Base-by-base conservation (phyloP, 2,329 filamentous ascomycete species). In the Fusarium sp. region DNA sequence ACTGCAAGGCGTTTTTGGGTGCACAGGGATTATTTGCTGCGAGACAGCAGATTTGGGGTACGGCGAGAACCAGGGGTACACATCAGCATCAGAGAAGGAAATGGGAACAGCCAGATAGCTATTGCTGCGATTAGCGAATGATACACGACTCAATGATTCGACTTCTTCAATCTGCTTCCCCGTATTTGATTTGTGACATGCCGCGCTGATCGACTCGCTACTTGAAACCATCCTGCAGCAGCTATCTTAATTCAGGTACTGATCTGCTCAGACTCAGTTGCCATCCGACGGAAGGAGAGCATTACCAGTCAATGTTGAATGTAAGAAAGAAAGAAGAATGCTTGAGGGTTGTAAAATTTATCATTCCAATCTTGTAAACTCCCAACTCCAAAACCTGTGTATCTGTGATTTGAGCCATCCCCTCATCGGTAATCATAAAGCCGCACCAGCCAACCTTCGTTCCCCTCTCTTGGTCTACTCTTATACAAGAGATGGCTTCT, bases 401-500 rank as follows among this genome's bases (percentile, higher is more conserved):
- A 36, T 28, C 53, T 10, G 27, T 31, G 16, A 54, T n/a, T 27
- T 27, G 1, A 13, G 10, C n/a, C 16, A 16, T 30, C 3, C 37
- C 16, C 9, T 5, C 44, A 10, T 7, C 43, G 16, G 3, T 16
- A 7, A 23, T 15, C 2, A 40, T 37, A 16, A 31, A 30, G 27
- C 12, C 8, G 30, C 7, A 9, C 18, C 6, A 58, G 2, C 37
- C 12, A 11, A 34, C 16, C 40, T 34, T 16, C 7, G 11, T 5
- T 12, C 37, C 12, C 27, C 18, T 30, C 16, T 23, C 18, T 18
- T 41, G n/a, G 23, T 23, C 11, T 12, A 11, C 43, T 76, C 10
- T 68, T 76, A 90, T 6, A 89, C 86, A 16, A 91, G 75, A 1
- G 87, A 84, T 15, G 87, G 83, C 81, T 94, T 95, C 86, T 94